phyloP scores from a whole-genome alignment of 2,329 filamentous ascomycete species.

The Trichophyton rubrum region DNA sequence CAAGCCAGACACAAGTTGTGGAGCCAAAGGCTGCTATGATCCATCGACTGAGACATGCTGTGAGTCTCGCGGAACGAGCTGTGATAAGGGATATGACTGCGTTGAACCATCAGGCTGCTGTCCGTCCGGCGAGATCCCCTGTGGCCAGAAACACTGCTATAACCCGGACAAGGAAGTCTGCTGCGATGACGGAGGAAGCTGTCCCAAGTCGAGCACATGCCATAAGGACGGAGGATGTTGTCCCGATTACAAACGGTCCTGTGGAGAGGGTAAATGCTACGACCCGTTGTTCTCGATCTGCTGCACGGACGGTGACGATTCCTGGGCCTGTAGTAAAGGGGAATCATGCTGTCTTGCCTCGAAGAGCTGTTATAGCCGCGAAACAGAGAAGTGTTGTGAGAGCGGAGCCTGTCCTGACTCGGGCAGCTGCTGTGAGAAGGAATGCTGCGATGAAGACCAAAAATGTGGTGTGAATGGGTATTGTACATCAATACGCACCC shows the following conservation, averaged over 20 bases:
- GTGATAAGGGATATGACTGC: not conserved
- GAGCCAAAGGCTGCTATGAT: not conserved
- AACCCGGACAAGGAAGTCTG: not conserved
- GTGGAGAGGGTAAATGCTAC: not conserved
- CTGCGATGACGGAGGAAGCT: not conserved
- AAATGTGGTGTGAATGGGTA: not conserved
- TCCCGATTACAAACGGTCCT: not conserved
- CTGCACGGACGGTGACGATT: not conserved
- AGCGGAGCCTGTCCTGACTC: not conserved
- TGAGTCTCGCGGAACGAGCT: not conserved
- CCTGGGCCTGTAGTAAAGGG: not conserved
- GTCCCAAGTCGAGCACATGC: not conserved
- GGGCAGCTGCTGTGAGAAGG: not conserved
- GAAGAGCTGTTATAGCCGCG: not conserved
- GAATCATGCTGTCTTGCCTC: not conserved
- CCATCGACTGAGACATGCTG: not conserved
- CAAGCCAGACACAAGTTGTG: not conserved
- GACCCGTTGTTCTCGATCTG: not conserved
- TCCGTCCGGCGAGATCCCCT: not conserved
- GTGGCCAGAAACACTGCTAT: not conserved
- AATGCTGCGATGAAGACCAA: not conserved
- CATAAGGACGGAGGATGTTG: not conserved
- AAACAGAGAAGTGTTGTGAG: not conserved
- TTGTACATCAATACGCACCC: not conserved
- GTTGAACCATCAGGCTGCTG: not conserved